Evolutionary conservation across 805 yeast genomes (phyloP), one percentile per base, ranked within the genome.

Genomic region (Monosporozyma yasuniensis): DNA sequence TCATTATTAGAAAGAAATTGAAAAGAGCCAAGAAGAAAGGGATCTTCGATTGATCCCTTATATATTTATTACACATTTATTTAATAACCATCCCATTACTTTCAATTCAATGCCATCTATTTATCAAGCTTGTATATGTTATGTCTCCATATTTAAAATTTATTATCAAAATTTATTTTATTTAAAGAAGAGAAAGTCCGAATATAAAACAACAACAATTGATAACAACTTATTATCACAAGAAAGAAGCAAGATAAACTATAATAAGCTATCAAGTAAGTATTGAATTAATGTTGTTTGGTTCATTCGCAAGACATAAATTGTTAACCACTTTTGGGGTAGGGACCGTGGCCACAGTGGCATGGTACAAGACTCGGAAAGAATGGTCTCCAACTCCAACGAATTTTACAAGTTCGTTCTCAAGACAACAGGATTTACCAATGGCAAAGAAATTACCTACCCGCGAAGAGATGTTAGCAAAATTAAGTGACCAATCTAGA

Each of bases 391-490:
- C 39, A 7, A 19, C 22, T 35, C 12, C 22, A 6, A 35, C 39
- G 2, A 48, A 47, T 32, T 27, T 25, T 47, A 47, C 27, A 16
- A 28, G 19, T 39, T 45, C 32, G 25, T 39, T 19, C 14, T 21
- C 44, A 5, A 23, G 28, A 22, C 1, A 11, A 22, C 44, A 25
- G 32, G 44, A 41, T 14, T 41, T 25, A 11, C 18, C 9, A 3
- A 22, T 41, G 18, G n/a, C 12, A 21, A 41, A 21, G 30, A 25
- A 21, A 21, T 42, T 57, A 9, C 86, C 87, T 23, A 50, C 80
- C 0, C 72, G 91, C 64, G 66, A 69, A 3, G 78, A 77, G 44
- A 64, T 83, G 52, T 54, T 84, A 47, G 61, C 72, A 4, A 75
- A 74, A 52, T 64, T 83, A 51, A 51, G 56, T 71, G 28, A 42